phyloP scores from a whole-genome alignment of 768 basidiomycete genomes.

The Fomitopsis serialis region DNA sequence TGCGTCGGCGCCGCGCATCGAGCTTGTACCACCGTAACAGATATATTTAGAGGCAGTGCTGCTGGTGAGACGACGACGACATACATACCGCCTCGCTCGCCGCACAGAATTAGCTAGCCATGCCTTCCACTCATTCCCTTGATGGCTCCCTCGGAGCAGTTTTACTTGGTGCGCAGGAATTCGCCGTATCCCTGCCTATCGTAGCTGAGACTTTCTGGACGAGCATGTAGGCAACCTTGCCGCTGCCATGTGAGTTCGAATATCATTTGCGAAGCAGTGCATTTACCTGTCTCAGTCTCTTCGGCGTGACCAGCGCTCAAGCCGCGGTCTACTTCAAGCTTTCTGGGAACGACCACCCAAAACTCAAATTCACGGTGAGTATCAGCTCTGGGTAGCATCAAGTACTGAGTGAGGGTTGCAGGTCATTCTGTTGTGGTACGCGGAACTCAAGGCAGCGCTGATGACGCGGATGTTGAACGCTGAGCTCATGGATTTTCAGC shows the following conservation, averaged over 20 bases:
- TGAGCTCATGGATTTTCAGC: background rate
- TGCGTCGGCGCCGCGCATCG: no score
- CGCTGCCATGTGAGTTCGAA: slow-evolving; percentile 2
- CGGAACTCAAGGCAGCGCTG: background rate
- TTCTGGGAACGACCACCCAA: slow-evolving; percentile 2
- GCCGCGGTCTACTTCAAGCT: slow-evolving; percentile 12
- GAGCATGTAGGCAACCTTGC: background rate
- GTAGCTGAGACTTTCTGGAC: background rate
- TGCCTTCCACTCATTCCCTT: background rate
- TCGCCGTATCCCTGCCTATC: background rate
- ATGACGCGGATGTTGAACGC: background rate
- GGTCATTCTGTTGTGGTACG: slow-evolving; percentile 14
- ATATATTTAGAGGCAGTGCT: no score
- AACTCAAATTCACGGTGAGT: slow-evolving; percentile 10
- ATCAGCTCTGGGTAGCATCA: no score
- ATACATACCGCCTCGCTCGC: background rate
- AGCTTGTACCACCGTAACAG: no score
- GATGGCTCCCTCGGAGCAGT: background rate
- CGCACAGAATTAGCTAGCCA: background rate
- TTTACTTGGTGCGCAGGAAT: background rate
- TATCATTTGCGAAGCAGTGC: background rate
- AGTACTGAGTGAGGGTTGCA: background rate
- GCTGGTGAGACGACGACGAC: background rate
- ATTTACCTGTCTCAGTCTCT: slow-evolving; percentile 10
- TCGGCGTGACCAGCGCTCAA: slow-evolving; percentile 16